A percentile compares a stretch with the other conserved stretches of the same genome.
These are phyloP conservation scores for Emmonsiellopsis sp. DNA, from an alignment of 2,329 filamentous ascomycete genomes.

Conservation along the genomic window DNA sequence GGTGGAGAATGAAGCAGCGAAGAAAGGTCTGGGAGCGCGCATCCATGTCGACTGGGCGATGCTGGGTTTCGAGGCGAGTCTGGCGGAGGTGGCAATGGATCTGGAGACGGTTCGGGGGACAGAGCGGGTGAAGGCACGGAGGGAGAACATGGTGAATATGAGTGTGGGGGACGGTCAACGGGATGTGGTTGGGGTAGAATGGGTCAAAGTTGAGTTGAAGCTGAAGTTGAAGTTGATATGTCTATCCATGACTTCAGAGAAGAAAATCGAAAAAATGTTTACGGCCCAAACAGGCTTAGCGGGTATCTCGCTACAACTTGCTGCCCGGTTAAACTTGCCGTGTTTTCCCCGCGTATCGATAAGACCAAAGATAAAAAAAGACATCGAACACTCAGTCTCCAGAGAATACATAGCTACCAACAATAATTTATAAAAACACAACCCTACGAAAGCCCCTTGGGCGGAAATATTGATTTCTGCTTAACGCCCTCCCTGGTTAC, in stretches of 20 bases:
- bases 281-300: neutral
- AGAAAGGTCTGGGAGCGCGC: conserved; percentile 33
- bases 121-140: conserved; percentile 57
- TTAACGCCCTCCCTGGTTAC: conserved; percentile 57
- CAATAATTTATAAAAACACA: no score
- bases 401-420: conserved; percentile 9
- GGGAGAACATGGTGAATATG: conserved; percentile 55
- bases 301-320: neutral
- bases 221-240: neutral
- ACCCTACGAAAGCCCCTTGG: conserved; percentile 46
- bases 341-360: neutral
- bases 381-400: neutral
- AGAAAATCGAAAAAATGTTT: neutral
- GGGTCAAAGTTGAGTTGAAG: neutral
- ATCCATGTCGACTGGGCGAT: conserved; percentile 42
- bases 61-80: conserved; percentile 40
- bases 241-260: neutral
- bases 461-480: conserved; percentile 69
- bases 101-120: conserved; percentile 57
- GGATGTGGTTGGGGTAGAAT: conserved; percentile 3
- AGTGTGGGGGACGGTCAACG: neutral
- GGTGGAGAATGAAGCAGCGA: conserved; percentile 36
- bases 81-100: conserved; percentile 42
- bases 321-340: neutral
- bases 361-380: neutral